Percentiles rank a stretch among this genome's conserved stretches.
phyloP scores from a whole-genome alignment of 768 basidiomycete genomes.

The Atractiella rhizophila region DNA sequence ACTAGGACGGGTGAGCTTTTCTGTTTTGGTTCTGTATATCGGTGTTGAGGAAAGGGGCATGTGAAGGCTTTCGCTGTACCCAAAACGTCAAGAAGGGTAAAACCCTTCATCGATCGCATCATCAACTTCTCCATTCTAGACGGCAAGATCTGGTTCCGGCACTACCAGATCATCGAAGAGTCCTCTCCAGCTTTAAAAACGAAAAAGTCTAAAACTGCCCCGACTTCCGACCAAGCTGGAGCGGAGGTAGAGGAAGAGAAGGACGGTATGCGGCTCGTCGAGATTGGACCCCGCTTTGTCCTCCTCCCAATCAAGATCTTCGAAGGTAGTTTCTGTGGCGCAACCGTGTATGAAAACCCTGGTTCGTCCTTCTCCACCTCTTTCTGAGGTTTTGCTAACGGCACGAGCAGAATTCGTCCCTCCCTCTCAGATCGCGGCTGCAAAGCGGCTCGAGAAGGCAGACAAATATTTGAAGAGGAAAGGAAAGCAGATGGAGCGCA shows the following conservation, averaged over 20 bases:
- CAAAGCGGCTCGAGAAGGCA: slow-evolving; percentile 44
- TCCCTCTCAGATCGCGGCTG: slow-evolving; percentile 52
- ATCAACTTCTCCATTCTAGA: slow-evolving; percentile 88
- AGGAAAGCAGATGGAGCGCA: slow-evolving; percentile 42
- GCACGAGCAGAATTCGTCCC: slow-evolving; percentile 62
- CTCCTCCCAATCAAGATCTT: slow-evolving; percentile 93
- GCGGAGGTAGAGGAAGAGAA: slow-evolving; percentile 27
- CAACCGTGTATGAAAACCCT: slow-evolving; percentile 75
- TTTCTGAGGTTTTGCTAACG: neutral
- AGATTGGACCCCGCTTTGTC: slow-evolving; percentile 94
- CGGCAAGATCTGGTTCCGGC: slow-evolving; percentile 95
- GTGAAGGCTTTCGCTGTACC: slow-evolving; percentile 45
- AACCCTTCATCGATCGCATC: slow-evolving; percentile 95
- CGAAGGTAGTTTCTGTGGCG: slow-evolving; percentile 86
- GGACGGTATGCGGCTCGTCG: slow-evolving; percentile 62
- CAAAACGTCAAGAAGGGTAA: slow-evolving; percentile 60
- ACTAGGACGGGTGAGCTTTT: slow-evolving; percentile 52
- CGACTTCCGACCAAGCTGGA: slow-evolving; percentile 52
- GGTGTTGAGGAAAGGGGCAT: neutral
- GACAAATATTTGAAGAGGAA: slow-evolving; percentile 60
- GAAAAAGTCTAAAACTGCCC: neutral
- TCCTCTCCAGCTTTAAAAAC: neutral
- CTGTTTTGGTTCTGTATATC: neutral
- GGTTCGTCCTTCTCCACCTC: slow-evolving; percentile 1
- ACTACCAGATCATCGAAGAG: slow-evolving; percentile 49